Base-by-base conservation (phyloP, 805 yeast genomes). In the Starmerella cellae region DNA sequence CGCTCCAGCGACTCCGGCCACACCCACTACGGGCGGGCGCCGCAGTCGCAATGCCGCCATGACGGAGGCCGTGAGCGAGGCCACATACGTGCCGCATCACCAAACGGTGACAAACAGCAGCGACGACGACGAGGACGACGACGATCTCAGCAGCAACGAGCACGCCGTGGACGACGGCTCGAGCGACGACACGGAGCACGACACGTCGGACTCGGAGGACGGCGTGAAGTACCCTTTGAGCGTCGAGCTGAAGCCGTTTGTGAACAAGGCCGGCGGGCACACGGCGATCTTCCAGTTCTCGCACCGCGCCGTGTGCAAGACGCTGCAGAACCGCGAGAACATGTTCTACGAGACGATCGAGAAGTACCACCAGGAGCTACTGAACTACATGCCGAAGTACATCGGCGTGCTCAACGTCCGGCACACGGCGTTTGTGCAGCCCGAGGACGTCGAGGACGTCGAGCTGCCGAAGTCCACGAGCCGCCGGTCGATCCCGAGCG, bases 211-310 rank as follows among this genome's bases (percentile, higher is more conserved):
- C 4, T 32, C 41, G 3, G 55, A 55, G 16, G 49, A 41, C 13
- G 55, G 51, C 14, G 41, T 41, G 2, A 50, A 42, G 51, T 53
- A 50, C 48, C 69, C 69, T 0, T 50, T 84, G 24, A 82, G 95
- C 1, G 95, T 87, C 1, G 96, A 88, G 58, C 63, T 88, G 45
- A 74, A 82, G 41, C 97, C 97, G 1, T 88, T 87, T 62, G 77
- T 79, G 43, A 85, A 91, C 58, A 85, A 82, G 57, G 97, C 91
- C 19, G 99, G 99, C 6, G 99, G 99, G 0, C 99, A 91, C 59
- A 88, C 96, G 0, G 96, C 96, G 1, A 85, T 91, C 28, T 91
- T 88, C 64, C 73, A 88, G 50, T 91, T 91, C 58, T 80, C 94
- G 4, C 82, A 77, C 52, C 69, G 82, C 45, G 97, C 96, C 0